These are phyloP conservation scores for Podila minutissima DNA, from an alignment of 192 early-diverging fungal species.

Conservation along the genomic window DNA sequence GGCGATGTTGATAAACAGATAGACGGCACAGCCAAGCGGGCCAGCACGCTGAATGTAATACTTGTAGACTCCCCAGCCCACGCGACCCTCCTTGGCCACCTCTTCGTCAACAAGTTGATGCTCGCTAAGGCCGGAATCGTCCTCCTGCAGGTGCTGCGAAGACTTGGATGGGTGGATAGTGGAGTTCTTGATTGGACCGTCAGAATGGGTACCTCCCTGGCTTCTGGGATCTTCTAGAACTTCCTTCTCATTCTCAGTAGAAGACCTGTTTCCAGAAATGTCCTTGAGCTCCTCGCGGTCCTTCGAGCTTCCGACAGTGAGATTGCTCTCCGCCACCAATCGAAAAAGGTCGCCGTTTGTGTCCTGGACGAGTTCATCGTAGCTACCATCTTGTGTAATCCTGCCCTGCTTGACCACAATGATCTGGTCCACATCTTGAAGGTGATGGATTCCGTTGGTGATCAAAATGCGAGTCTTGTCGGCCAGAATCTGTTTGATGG, in stretches of 20 bases:
- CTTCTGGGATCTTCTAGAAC: too few species aligned
- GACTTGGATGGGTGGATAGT: slow-evolving; percentile 22
- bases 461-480: slow-evolving; percentile 83
- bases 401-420: slow-evolving; percentile 75
- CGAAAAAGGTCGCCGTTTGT: slow-evolving; percentile 65
- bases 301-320: neutral
- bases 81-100: slow-evolving; percentile 7
- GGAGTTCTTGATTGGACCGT: slow-evolving; percentile 9
- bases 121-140: slow-evolving; percentile 11
- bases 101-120: slow-evolving; percentile 28
- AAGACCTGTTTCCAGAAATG: neutral
- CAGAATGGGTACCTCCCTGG: too few species aligned
- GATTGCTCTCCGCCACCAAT: slow-evolving; percentile 57
- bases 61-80: slow-evolving; percentile 42
- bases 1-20: neutral
- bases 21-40: neutral
- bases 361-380: slow-evolving; percentile 66
- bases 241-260: too few species aligned
- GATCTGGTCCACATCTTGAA: slow-evolving; percentile 72
- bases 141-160: slow-evolving; percentile 12
- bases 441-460: slow-evolving; percentile 78
- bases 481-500: slow-evolving; percentile 59
- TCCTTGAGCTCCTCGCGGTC: neutral
- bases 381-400: slow-evolving; percentile 72
- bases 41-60: slow-evolving; percentile 21